These are phyloP conservation scores for Coffea canephora DNA, from an alignment of 257 asterid genomes.

Conservation along the genomic window DNA sequence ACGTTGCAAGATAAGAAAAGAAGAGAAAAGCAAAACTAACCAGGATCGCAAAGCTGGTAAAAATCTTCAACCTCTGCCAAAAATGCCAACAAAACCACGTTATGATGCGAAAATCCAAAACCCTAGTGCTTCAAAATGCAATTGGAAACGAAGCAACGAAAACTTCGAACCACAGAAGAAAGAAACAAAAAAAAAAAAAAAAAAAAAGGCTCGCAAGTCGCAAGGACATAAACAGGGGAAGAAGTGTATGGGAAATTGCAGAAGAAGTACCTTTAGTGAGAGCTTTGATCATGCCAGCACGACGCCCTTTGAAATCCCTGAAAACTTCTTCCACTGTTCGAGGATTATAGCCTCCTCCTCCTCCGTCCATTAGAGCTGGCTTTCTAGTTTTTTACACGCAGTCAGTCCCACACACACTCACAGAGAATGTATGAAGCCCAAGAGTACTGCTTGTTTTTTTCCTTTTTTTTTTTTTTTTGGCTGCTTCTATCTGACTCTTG, in stretches of 20 bases:
- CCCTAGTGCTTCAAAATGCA: conserved; percentile 7
- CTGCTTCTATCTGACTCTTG: too few species aligned
- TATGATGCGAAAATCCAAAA: neutral
- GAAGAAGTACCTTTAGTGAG: conserved; percentile 32
- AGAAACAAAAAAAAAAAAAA: neutral
- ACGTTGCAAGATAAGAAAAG: neutral
- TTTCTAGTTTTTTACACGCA: neutral
- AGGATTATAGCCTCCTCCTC: conserved; percentile 25
- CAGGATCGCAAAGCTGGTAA: conserved; percentile 32
- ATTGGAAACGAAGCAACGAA: neutral
- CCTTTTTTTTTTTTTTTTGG: too few species aligned
- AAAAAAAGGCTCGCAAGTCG: neutral
- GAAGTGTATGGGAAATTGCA: neutral
- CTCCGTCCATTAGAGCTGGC: conserved; percentile 25
- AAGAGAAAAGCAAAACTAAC: conserved; percentile 6
- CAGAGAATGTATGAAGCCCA: too few species aligned
- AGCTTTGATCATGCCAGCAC: conserved; percentile 40
- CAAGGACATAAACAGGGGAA: too few species aligned
- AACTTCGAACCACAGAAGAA: neutral
- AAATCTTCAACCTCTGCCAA: conserved; percentile 32
- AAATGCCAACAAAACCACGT: neutral
- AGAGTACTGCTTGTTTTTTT: too few species aligned
- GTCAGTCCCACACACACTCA: neutral
- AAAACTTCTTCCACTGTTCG: conserved; percentile 45
- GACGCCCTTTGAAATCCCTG: conserved; percentile 44